Evolutionary conservation across 192 early-diverging fungal species (phyloP), one percentile per base, ranked within the genome.

Genomic region (Entomortierella parvispora): DNA sequence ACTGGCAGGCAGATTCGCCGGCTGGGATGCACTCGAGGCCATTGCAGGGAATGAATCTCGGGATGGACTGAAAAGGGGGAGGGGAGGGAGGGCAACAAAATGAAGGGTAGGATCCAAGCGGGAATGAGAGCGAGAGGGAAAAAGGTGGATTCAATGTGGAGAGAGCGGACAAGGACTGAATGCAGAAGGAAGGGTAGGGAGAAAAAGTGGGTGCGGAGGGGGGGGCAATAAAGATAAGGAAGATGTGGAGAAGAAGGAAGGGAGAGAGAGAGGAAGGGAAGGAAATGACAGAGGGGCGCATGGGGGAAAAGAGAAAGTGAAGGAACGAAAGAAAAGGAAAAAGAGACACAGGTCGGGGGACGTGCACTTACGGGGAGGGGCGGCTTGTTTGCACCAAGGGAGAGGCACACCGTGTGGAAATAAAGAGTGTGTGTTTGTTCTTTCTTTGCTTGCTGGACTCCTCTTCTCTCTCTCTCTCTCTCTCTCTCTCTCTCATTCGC

Each of bases 1-100:
- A 46, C 42, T 33, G 68, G 32, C 28, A 47, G 43, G 31, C 33
- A 15, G 22, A n/a, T n/a, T n/a, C n/a, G n/a, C n/a, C n/a, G 58
- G 32, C 12, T 57, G 52, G 20, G 45, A 2, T n/a, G 69, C 28
- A 28, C 37, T 64, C 37, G 56, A 62, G 20, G 68, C n/a, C 68
- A 70, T 70, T 25, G 33, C 18, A 3, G 58, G 4, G 43, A 59
- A 37, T 15, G 43, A 45, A 20, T 9, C 20, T 47, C 18, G 15
- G 58, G 18, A 33, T 42, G 58, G 40, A 34, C 18, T 34, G 54
- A 56, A 15, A 31, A 23, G 28, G 34, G 1, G 29, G 17, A 23
- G 37, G 56, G 34, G 8, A 25, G 20, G 43, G 43, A 45, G 43
- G 43, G 15, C 3, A n/a, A 29, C 12, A 18, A 26, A 32, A 31